Evolutionary conservation across 1,284 basidiomycete genomes (phyloP).

Genomic region (Tylopilus orsonianus): DNA sequence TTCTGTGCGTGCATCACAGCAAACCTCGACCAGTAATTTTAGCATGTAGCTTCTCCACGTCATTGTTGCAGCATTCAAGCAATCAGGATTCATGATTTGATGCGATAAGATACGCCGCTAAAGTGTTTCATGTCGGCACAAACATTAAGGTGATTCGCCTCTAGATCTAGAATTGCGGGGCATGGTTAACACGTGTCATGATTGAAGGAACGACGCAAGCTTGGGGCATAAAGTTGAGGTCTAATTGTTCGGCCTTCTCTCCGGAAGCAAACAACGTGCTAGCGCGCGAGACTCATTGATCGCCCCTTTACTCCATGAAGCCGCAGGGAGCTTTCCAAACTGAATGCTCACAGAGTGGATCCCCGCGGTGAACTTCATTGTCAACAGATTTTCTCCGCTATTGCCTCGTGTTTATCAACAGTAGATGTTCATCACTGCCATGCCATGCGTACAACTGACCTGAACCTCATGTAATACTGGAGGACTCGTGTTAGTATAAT

Average conservation of each 20-base stretch:
- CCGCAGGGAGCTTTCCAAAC: conserved; percentile 24
- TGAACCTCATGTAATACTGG: conserved; percentile 26
- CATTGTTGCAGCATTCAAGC: conserved; percentile 5
- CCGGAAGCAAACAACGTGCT: conserved; percentile 22
- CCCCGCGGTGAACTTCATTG: not conserved
- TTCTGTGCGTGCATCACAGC: not conserved
- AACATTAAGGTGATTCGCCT: conserved; percentile 1
- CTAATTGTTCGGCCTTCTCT: conserved; percentile 8
- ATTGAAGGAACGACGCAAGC: conserved; percentile 6
- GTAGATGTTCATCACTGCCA: conserved; percentile 18
- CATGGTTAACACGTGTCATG: conserved; percentile 25
- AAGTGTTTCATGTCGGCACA: not conserved
- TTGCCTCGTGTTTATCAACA: conserved; percentile 28
- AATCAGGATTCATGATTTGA: conserved; percentile 26
- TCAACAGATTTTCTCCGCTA: conserved; percentile 4
- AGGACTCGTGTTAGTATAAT: conserved; percentile 14
- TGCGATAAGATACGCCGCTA: conserved; percentile 24
- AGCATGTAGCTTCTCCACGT: conserved; percentile 19
- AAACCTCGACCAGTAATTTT: conserved; percentile 4
- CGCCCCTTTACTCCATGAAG: conserved; percentile 7
- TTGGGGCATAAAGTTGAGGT: not conserved
- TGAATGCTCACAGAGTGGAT: conserved; percentile 1
- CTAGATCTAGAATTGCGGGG: conserved; percentile 9
- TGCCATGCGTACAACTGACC: conserved; percentile 31
- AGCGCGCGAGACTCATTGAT: not conserved